Percentiles rank a stretch among this genome's conserved stretches.
These are phyloP conservation scores for Discostella pseudostelligera DNA, from an alignment of 108 stramenopile species.

Conservation along the genomic window DNA sequence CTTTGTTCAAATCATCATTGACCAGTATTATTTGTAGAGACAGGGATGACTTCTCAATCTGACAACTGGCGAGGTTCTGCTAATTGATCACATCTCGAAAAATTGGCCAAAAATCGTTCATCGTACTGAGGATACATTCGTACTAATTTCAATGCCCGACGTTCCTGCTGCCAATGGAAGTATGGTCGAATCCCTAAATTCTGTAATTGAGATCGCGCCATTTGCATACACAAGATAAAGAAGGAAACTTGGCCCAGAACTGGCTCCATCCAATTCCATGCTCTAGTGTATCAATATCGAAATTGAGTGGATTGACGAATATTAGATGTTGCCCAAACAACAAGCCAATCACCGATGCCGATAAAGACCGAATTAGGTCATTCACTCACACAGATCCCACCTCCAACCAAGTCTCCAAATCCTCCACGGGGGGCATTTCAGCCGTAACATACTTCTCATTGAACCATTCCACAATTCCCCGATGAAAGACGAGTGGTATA, in stretches of 20 bases:
- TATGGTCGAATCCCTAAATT: conserved; percentile 85
- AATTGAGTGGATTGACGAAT: too few species aligned
- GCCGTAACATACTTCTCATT: conserved; percentile 81
- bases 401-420: conserved; percentile 82
- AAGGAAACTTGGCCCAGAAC: conserved; percentile 79
- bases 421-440: conserved; percentile 72
- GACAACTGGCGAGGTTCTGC: conserved; percentile 16
- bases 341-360: not conserved
- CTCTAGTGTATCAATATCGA: not conserved
- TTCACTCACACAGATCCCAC: conserved; percentile 69
- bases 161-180: conserved; percentile 41
- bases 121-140: conserved; percentile 45
- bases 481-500: conserved; percentile 79
- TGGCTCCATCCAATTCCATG: conserved; percentile 90
- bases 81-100: conserved; percentile 26
- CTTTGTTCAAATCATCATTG: too few species aligned
- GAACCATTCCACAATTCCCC: conserved; percentile 70
- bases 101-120: conserved; percentile 37
- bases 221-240: conserved; percentile 79
- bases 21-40: too few species aligned
- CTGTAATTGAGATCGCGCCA: conserved; percentile 66
- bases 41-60: not conserved
- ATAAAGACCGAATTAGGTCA: not conserved
- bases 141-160: conserved; percentile 26
- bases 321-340: not conserved